Evolutionary conservation across 352 stramenopile genomes (phyloP).

Genomic region (Phytopythium helicoides): DNA sequence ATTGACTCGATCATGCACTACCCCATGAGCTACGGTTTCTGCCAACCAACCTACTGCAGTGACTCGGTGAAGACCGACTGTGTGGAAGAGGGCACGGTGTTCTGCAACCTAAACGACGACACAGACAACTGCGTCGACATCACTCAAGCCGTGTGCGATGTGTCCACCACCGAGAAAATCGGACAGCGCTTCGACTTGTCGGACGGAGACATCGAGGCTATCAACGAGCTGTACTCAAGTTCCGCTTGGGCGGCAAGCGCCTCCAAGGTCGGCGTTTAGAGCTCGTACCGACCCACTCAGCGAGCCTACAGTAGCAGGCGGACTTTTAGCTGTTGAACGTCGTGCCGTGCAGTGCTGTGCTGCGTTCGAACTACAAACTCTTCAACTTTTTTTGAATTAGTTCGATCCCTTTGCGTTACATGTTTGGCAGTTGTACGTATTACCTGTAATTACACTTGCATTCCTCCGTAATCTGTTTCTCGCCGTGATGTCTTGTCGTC

Average conservation of each 20-base stretch:
- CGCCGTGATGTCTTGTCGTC: too few relatives aligned
- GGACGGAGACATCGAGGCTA: constrained; percentile 38
- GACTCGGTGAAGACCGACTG: constrained; percentile 40
- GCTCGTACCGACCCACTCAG: too few relatives aligned
- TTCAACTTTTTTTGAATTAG: too few relatives aligned
- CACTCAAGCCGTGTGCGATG: constrained; percentile 54
- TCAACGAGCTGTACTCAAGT: constrained; percentile 37
- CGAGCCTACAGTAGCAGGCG: too few relatives aligned
- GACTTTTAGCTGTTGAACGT: too few relatives aligned
- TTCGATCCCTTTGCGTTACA: too few relatives aligned
- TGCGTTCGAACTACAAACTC: too few relatives aligned
- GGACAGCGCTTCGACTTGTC: constrained; percentile 64
- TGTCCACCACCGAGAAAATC: constrained; percentile 46
- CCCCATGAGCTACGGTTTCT: constrained; percentile 72
- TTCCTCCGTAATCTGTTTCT: too few relatives aligned
- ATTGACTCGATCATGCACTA: constrained; percentile 80
- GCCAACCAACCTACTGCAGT: constrained; percentile 55
- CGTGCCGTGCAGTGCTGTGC: too few relatives aligned
- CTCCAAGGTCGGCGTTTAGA: constrained; percentile 24
- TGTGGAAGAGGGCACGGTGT: constrained; percentile 45
- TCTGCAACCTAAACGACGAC: constrained; percentile 77
- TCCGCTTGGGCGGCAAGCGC: constrained; percentile 21
- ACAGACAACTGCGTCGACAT: constrained; percentile 52
- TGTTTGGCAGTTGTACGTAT: too few relatives aligned
- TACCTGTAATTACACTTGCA: too few relatives aligned